Percentiles rank a stretch among this genome's conserved stretches.
Conservation (phyloP, 1,284 basidiomycete species). For the Rhodotorula sp. region DNA sequence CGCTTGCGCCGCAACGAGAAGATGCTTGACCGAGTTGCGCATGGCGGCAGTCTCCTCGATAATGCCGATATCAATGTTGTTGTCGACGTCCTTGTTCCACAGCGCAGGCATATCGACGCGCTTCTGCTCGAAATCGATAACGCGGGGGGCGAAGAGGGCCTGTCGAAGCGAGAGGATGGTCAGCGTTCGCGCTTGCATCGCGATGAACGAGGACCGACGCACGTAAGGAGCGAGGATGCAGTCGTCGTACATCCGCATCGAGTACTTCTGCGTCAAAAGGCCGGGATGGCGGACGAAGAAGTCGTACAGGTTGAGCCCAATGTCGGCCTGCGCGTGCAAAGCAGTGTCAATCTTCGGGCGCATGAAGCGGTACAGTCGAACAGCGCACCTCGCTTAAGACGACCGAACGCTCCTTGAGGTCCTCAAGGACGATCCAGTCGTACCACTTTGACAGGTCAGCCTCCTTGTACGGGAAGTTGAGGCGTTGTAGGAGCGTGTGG, state of each 20-base stretch:
- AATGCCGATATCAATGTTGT: conserved; percentile 50
- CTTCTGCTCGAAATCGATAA: conserved; percentile 85
- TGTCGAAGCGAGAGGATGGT: conserved; percentile 47
- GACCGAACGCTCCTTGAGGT: conserved; percentile 76
- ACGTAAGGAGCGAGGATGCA: conserved; percentile 93
- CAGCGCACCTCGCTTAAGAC: conserved; percentile 74
- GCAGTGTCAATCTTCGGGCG: neutral
- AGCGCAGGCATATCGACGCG: conserved; percentile 36
- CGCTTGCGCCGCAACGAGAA: conserved; percentile 6
- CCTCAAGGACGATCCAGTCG: conserved; percentile 86
- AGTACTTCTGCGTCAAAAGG: conserved; percentile 79
- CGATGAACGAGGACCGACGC: conserved; percentile 41
- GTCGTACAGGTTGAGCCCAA: conserved; percentile 83
- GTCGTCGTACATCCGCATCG: conserved; percentile 90
- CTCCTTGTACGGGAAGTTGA: conserved; percentile 80
- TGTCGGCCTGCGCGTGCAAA: conserved; percentile 62
- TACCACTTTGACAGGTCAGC: conserved; percentile 70
- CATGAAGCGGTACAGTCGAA: no score
- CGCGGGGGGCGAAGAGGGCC: conserved; percentile 88
- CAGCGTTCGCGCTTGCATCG: neutral
- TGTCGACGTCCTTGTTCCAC: conserved; percentile 48
- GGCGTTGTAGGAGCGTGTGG: conserved; percentile 72
- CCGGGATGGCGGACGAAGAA: conserved; percentile 78
- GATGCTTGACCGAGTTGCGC: conserved; percentile 38
- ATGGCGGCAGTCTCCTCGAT: conserved; percentile 20